A percentile compares a stretch with the other conserved stretches of the same genome.
phyloP scores from a whole-genome alignment of 768 basidiomycete species.

The Lentinula sp. region DNA sequence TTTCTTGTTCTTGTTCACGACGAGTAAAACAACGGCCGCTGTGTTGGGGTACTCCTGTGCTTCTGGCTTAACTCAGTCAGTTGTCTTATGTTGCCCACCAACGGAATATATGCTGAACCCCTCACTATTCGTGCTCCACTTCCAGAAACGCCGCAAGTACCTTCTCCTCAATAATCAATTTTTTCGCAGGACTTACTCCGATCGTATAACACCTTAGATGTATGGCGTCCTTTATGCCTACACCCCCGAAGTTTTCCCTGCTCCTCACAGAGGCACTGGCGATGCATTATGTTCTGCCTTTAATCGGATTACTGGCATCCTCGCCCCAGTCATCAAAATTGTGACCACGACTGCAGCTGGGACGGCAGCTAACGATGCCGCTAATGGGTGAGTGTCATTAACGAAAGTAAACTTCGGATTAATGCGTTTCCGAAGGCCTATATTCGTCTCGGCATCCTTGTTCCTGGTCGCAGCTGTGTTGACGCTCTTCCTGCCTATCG shows the following conservation, averaged over 20 bases:
- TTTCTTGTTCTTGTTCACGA: conserved; percentile 49
- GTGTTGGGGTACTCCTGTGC: conserved; percentile 43
- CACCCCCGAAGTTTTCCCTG: conserved; percentile 51
- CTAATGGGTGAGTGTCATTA: conserved; percentile 1
- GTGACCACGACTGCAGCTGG: conserved; percentile 4
- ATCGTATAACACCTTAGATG: not conserved
- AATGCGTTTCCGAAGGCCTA: not conserved
- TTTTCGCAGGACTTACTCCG: not conserved
- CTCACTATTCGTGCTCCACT: not conserved
- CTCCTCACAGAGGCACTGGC: conserved; percentile 49
- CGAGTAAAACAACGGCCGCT: conserved; percentile 29
- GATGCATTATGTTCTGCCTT: conserved; percentile 46
- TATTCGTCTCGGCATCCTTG: conserved; percentile 1
- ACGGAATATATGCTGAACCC: not conserved
- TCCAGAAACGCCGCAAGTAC: conserved; percentile 1
- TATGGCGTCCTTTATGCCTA: conserved; percentile 32
- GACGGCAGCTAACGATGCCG: not conserved
- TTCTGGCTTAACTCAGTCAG: conserved; percentile 34
- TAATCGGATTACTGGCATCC: conserved; percentile 55
- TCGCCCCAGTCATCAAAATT: conserved; percentile 29
- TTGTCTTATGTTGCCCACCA: conserved; percentile 2
- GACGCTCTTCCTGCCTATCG: conserved; percentile 6
- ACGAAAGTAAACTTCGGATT: not conserved
- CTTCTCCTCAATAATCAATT: not conserved
- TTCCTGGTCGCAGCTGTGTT: not conserved